Base-by-base conservation (phyloP, 2,329 filamentous ascomycete genomes). In the Verticillium nonalfalfae region DNA sequence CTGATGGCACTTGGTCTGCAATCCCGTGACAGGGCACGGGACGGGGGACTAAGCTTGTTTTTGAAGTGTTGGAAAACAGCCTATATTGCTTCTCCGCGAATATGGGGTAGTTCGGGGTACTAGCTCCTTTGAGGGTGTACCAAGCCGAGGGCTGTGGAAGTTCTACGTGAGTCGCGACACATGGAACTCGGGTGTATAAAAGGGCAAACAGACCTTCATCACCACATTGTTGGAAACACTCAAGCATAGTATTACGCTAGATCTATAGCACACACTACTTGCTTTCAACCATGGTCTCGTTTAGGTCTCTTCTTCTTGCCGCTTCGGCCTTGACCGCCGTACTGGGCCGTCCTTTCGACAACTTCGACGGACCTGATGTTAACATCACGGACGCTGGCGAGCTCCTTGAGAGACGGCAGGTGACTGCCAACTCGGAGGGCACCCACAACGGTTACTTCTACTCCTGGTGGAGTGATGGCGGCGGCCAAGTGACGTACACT, bases 371-470 rank as follows among this genome's bases (percentile, higher is more conserved):
- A 64, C 74, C 76, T 63, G 45, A 26, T 3, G 45, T 21, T 1
- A 52, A 52, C 45, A 18, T 52, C 9, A 26, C 45, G 9, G 45
- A 52, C 1, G 69, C 77, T 60, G 70, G 72, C 52, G 72, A 59
- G 18, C 35, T 59, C 64, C 62, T 68, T 68, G 66, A 64, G 65
- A 67, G 63, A 68, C 71, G 66, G 67, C 73, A 63, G 73, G 75
- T 36, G 5, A 81, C 81, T 34, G 70, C 75, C 59, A 81, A 76
- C 65, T 71, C 74, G 14, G 81, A 79, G 3, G 84, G 83, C 57
- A 81, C 76, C 7, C 75, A 81, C 74, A 80, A 84, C 67, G 83
- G 83, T 60, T 87, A 78, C 75, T 87, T 81, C 76, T 87, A 83
- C 72, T 84, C 81, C 9, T 86, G 79, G 76, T 87, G 82, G 82